A percentile compares a stretch with the other conserved stretches of the same genome.
Conservation (phyloP, 139 green algal genomes). For the Closterium sp. region DNA sequence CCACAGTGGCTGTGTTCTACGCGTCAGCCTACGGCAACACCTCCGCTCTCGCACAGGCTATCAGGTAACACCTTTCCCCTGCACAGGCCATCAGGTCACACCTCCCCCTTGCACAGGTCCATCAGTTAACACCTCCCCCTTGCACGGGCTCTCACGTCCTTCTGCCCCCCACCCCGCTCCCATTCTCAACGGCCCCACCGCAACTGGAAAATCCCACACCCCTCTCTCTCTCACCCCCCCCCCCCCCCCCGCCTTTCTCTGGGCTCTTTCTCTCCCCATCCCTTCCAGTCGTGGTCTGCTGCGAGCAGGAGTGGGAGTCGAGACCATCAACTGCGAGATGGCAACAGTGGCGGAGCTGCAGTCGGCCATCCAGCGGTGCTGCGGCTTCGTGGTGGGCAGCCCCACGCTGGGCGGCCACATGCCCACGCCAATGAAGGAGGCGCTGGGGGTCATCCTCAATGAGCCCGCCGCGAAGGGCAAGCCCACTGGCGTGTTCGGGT, state of each 20-base stretch:
- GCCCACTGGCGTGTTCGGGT: constrained; percentile 92
- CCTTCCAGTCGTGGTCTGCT: constrained; percentile 74
- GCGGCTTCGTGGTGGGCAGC: constrained; percentile 87
- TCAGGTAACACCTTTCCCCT: constrained; percentile 45
- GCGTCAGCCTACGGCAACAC: constrained; percentile 95
- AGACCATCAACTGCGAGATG: constrained; percentile 90
- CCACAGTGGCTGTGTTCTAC: constrained; percentile 80
- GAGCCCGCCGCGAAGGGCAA: constrained; percentile 61
- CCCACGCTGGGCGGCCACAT: constrained; percentile 95
- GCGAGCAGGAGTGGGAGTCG: constrained; percentile 81
- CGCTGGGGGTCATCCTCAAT: constrained; percentile 80
- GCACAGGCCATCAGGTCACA: not conserved
- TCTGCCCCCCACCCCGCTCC: not conserved
- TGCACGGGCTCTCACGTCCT: not conserved
- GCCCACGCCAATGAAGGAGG: constrained; percentile 82
- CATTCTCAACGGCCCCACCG: not conserved
- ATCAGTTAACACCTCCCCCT: no score
- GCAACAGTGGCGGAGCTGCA: constrained; percentile 61
- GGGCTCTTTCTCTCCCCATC: not conserved
- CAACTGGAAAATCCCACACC: no score
- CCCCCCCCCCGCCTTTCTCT: not conserved
- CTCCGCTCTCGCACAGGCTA: constrained; percentile 83
- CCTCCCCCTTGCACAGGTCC: not conserved
- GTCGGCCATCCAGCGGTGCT: constrained; percentile 56
- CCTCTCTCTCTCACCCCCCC: no score